Base-by-base conservation (phyloP, 305 asterid species). In the Euphrasia arctica region DNA sequence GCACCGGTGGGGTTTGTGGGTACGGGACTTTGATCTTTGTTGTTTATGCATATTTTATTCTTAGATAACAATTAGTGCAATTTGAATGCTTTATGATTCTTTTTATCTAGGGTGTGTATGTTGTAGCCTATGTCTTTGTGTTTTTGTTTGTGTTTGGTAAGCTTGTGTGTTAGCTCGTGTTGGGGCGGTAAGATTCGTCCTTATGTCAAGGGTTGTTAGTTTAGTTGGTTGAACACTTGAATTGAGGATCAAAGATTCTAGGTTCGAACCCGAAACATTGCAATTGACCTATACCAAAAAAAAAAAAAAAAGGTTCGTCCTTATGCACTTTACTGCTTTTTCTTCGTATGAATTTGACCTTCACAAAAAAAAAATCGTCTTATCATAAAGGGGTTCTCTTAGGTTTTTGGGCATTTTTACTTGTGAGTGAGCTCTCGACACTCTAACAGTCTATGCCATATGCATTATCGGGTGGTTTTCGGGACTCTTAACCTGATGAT, bases 1-100 rank as follows among this genome's bases (percentile, higher is more conserved):
- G 82, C 52, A 90, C 94, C 28, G 90, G 88, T 71, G 96, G 98
- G 49, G 83, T 90, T 76, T 90, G 97, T 72, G 97, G 97, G 98
- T 92, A 83, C 5, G 75, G 59, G 5, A n/a, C 9, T 39, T 52
- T 61, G 4, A 18, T 18, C 22, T 18, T 18, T 18, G 22, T 18
- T 18, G 22, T 65, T 64, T 70, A 25, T 25, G 27, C 27, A 25
- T 25, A 25, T 25, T 25, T 25, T 25, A 25, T 25, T 25, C 27
- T 25, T 25, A 25, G 27, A 25, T 25, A 25, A 25, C 27, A 1
- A 25, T 32, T 34, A 58, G 25, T 41, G 54, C 39, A 57, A 34
- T 48, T 60, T 2, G 3, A 64, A 14, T 55, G 39, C 48, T 48
- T 49, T 45, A 9, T 45, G 1, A 45, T 9, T 10, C 8, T 10